These are phyloP conservation scores for Breviolum minutum DNA, from an alignment of 73 alveolate species.

Conservation along the genomic window DNA sequence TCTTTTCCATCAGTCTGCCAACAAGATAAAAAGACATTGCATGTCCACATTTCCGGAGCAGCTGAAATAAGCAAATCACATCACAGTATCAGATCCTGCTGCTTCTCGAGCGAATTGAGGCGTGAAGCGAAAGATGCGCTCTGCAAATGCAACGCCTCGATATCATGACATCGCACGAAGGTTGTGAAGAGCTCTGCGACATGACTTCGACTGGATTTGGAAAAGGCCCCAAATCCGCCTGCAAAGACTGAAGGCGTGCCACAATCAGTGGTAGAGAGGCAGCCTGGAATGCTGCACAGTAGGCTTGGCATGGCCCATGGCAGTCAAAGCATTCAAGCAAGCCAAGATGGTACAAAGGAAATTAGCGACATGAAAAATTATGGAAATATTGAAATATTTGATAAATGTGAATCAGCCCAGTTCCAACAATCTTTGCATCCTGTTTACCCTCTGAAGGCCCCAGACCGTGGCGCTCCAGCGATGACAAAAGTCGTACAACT, in stretches of 20 bases:
- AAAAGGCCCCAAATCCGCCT: neutral
- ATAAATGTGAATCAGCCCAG: too few relatives aligned
- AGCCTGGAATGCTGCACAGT: neutral
- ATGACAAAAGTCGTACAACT: slow-evolving; percentile 79
- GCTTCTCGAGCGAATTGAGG: slow-evolving; percentile 79
- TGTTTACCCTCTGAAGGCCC: neutral
- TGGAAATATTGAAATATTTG: too few relatives aligned
- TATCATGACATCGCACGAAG: neutral
- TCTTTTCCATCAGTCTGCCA: too few relatives aligned
- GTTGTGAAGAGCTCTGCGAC: neutral
- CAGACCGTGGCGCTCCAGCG: slow-evolving; percentile 72
- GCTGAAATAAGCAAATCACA: neutral
- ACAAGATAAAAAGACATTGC: too few relatives aligned
- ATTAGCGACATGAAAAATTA: too few relatives aligned
- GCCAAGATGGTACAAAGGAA: too few relatives aligned
- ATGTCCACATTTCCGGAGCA: neutral
- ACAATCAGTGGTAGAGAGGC: slow-evolving; percentile 71
- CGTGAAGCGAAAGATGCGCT: slow-evolving; percentile 90
- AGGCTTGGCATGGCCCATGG: neutral
- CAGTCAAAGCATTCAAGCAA: neutral
- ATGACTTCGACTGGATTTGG: neutral
- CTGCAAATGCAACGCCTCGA: slow-evolving; percentile 78
- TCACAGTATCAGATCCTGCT: neutral
- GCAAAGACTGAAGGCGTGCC: slow-evolving; percentile 64
- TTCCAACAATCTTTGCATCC: too few relatives aligned